Evolutionary conservation across 208 protist species (phyloP), one percentile per base, ranked within the genome.

Genomic region (Trypanosoma rangeli): DNA sequence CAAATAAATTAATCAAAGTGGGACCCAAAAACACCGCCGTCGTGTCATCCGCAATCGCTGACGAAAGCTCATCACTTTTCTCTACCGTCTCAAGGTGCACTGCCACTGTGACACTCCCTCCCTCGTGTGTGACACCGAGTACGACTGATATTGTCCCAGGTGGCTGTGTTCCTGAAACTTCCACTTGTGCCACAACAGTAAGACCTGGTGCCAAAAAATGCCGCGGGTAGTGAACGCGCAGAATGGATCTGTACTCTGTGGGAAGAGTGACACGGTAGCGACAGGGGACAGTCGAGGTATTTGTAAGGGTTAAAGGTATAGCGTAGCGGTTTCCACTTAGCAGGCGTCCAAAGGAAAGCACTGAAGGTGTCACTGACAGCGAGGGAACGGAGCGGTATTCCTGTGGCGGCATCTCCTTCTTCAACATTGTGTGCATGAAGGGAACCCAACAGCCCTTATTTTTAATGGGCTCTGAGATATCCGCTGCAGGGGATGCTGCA

Each of bases 151-250:
- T 35, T 15, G 68, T 53, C 12, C 82, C 86, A 31, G 74, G 29
- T 29, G 90, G 79, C 59, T 93, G 85, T 28, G 55, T 63, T 12
- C 87, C 87, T 13, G 78, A 78, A 1, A 95, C 55, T 31, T 82
- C 75, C 13, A 95, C 74, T 5, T 64, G 46, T 7, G 81, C 79
- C 37, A 67, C 49, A 56, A 82, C 80, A 37, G 87, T 90, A 42
- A 95, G 81, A 35, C 90, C 90, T 1, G 87, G 73, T 13, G 90
- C 90, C 0, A 95, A 64, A 53, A 95, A 93, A 8, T 87, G 85
- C 42, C 79, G 85, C 1, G 82, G 76, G 64, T 93, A 93, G 57
- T 74, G 28, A 7, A 92, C 53, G n/a, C 53, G 50, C 12, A 95
- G 16, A 18, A 72, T 75, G 15, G 37, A 49, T 37, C 83, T 80